Base-by-base conservation (phyloP, 1,284 basidiomycete species). In the Hypsizygus ulmarius region DNA sequence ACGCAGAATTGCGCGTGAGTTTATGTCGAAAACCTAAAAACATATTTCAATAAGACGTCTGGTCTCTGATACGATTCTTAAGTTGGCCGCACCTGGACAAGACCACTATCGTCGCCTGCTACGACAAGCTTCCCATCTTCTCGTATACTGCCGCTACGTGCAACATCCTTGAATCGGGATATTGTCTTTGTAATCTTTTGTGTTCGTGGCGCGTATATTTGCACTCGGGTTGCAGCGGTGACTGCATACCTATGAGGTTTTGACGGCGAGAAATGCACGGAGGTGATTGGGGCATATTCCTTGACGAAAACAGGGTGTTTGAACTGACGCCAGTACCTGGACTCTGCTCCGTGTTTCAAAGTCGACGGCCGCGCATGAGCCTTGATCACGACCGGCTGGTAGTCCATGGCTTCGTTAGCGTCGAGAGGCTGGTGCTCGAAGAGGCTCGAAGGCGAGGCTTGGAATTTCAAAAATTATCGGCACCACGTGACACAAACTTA, bases 111-210 rank as follows among this genome's bases (percentile, higher is more conserved):
- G 61, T 97, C 93, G 47, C 93, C 96, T 0, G 95, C 96, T 0
- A 97, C 89, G 21, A 98, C 82, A 32, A 99, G 79, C 65, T 96
- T 97, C 19, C 96, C 97, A 67, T 99, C 97, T 43, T 79, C 80
- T 45, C 97, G 81, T 51, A 97, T 93, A 59, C 81, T 79, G 10
- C 87, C 94, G 58, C 89, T 88, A 50, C 94, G 77, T 1, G 95
- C 95, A 27, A 96, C 88, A 63, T 98, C 96, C 67, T 97, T 97
- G 73, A 99, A 99, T 28, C 97, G 76, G 21, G 93, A 90, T 52
- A 99, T 94, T 0, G 93, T 97, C 74, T 99, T 99, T 12, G 87
- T 90, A 34, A 97, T 85, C 66, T 95, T 93, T 66, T 95, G 92
- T 6, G 95, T 98, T 51, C 91, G 84, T 28, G 94, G 93, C 12